Percentiles rank a stretch among this genome's conserved stretches.
These are phyloP conservation scores for Fusarium sp. DNA, from an alignment of 2,329 filamentous ascomycete genomes.

Conservation along the genomic window DNA sequence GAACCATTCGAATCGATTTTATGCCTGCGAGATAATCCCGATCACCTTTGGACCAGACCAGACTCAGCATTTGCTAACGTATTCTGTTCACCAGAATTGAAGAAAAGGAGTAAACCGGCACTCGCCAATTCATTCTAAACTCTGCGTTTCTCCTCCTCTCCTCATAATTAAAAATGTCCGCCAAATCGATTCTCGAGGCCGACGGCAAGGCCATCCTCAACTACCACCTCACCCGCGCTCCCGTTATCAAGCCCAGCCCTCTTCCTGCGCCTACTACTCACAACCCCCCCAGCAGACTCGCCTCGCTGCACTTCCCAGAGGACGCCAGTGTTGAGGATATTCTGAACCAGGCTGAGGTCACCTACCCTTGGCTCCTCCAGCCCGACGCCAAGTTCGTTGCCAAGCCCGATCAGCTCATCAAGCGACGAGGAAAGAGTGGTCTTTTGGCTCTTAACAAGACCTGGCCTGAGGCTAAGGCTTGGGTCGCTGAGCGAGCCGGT, in stretches of 20 bases:
- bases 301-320: constrained; percentile 91
- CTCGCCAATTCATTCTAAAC: constrained; percentile 38
- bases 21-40: constrained; percentile 30
- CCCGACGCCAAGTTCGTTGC: constrained; percentile 92
- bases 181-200: constrained; percentile 98
- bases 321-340: constrained; percentile 84
- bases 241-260: constrained; percentile 97
- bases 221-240: constrained; percentile 98
- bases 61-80: constrained; percentile 25
- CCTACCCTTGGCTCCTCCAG: constrained; percentile 93
- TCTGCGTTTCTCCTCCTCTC: constrained; percentile 34
- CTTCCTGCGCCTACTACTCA: constrained; percentile 85
- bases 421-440: constrained; percentile 98
- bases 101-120: constrained; percentile 39
- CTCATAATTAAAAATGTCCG: constrained; percentile 53
- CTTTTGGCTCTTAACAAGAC: constrained; percentile 96
- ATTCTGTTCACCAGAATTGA: constrained; percentile 35
- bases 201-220: constrained; percentile 99
- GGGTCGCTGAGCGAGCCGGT: constrained; percentile 91
- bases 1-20: constrained; percentile 9
- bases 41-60: constrained; percentile 6
- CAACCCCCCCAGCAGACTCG: constrained; percentile 91
- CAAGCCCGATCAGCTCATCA: constrained; percentile 99
- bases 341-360: constrained; percentile 94
- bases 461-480: constrained; percentile 92